Base-by-base conservation (phyloP, 192 early-diverging fungal genomes). In the Phlyctochytrium planicorne region DNA sequence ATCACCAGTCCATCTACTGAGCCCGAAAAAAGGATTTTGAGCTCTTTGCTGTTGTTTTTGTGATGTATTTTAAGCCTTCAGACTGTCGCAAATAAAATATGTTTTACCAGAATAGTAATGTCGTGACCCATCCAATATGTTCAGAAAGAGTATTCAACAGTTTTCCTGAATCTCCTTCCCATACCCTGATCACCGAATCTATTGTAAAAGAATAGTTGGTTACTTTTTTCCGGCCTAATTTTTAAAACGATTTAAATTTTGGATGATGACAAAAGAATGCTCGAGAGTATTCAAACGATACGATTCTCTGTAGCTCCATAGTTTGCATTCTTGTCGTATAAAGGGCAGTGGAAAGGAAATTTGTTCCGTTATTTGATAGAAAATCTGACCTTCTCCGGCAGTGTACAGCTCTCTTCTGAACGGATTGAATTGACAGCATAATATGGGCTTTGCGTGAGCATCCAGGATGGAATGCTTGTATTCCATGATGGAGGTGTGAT, bases 81-180 rank as follows among this genome's bases (percentile, higher is more conserved):
- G 6, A 20, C 40, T 20, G 10, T 14, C 40, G 20, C 40, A 20
- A 47, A n/a, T n/a, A n/a, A 47, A 33, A 30, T 14, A 25, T 2
- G 29, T 17, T 17, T 2, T 77, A 84, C 83, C 84, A 84, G 47
- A 75, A 87, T 10, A 80, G 60, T 35, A 87, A 60, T 25, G 63
- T 67, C 24, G 83, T 86, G 30, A 87, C 69, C 82, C 82, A 87
- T 35, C 85, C 85, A 27, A 59, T 47, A 59, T 87, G 85, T 34
- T 80, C 83, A 14, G 64, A 62, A 52, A 78, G 68, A 1, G 62
- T 60, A 35, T 60, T 60, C 27, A 79, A 30, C 1, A 83, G 64
- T 37, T 85, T 85, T 20, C 85, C 82, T 0, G 83, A 73, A 55
- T 87, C 85, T 2, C 52, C 36, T 32, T 87, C 85, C 78, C 86